Conservation (phyloP, 2,329 filamentous ascomycete species). For the Seiridium cupressi region DNA sequence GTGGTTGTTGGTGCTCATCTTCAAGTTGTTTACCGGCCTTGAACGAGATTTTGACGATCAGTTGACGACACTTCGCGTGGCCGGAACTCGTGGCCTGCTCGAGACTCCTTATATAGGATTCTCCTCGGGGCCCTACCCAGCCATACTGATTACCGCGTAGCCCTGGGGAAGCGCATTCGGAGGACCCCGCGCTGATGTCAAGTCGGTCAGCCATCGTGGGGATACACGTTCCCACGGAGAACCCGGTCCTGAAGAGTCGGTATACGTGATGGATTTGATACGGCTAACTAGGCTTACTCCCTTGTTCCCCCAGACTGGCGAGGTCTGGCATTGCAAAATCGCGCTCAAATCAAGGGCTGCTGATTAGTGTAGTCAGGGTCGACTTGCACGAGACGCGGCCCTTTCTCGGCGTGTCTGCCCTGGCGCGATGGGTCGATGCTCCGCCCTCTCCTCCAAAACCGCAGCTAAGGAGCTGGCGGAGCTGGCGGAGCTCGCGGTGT, state of each 20-base stretch:
- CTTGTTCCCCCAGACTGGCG: constrained; percentile 6
- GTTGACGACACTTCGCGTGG: neutral
- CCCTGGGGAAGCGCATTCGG: neutral
- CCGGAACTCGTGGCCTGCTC: no score
- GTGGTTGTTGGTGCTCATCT: constrained; percentile 2
- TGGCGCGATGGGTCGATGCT: neutral
- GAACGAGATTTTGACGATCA: neutral
- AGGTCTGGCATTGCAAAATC: neutral
- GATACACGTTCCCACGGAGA: constrained; percentile 6
- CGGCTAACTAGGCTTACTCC: neutral
- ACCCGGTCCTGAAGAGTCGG: neutral
- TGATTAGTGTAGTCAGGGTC: neutral
- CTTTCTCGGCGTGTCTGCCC: neutral
- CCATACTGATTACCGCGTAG: neutral
- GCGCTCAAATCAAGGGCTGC: constrained; percentile 2
- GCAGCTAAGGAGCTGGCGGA: constrained; percentile 1
- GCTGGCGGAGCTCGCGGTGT: neutral
- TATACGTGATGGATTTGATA: neutral
- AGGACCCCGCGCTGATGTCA: constrained; percentile 6
- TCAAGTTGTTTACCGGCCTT: neutral
- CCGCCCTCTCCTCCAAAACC: neutral
- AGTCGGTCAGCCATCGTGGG: constrained; percentile 6
- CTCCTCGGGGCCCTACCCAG: neutral
- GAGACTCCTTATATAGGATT: neutral
- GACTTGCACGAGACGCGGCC: neutral